Percentiles rank a stretch among this genome's conserved stretches.
These are phyloP conservation scores for Chrysosporium queenslandicum DNA, from an alignment of 2,329 filamentous ascomycete genomes.

Conservation along the genomic window DNA sequence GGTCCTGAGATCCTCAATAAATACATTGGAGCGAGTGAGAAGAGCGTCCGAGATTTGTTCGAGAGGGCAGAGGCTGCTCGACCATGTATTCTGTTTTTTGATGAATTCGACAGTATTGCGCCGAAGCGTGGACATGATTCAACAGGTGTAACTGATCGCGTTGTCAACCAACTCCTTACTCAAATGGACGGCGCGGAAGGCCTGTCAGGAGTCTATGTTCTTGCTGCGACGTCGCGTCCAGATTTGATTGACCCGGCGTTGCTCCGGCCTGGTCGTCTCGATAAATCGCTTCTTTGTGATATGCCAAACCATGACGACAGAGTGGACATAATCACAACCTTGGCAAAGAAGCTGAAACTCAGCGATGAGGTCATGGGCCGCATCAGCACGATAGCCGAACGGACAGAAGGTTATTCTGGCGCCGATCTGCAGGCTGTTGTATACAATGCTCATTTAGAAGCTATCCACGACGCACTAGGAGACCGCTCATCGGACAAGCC, in stretches of 20 bases:
- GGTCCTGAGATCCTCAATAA: constrained; percentile 98
- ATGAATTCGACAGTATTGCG: constrained; percentile 96
- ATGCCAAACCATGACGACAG: constrained; percentile 73
- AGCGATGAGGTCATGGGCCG: constrained; percentile 54
- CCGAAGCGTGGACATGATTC: constrained; percentile 95
- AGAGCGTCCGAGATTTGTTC: constrained; percentile 89
- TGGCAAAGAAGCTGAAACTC: constrained; percentile 72
- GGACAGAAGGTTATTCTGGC: constrained; percentile 83
- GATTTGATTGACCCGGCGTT: constrained; percentile 93
- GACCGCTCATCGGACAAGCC: constrained; percentile 41
- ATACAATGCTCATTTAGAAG: constrained; percentile 93
- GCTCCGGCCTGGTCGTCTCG: constrained; percentile 78
- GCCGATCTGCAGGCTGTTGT: constrained; percentile 91
- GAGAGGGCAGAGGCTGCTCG: constrained; percentile 76
- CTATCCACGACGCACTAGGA: constrained; percentile 83
- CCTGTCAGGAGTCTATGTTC: constrained; percentile 84
- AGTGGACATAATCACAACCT: constrained; percentile 74
- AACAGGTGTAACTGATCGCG: constrained; percentile 95
- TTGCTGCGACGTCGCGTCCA: constrained; percentile 85
- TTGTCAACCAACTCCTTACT: constrained; percentile 94
- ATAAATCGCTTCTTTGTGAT: constrained; percentile 87
- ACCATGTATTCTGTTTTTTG: constrained; percentile 94
- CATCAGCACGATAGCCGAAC: constrained; percentile 62
- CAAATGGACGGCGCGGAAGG: constrained; percentile 99
- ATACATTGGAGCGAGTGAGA: constrained; percentile 96